These are phyloP conservation scores for Candida mesenterica DNA, from an alignment of 1,139 yeast species.

Conservation along the genomic window DNA sequence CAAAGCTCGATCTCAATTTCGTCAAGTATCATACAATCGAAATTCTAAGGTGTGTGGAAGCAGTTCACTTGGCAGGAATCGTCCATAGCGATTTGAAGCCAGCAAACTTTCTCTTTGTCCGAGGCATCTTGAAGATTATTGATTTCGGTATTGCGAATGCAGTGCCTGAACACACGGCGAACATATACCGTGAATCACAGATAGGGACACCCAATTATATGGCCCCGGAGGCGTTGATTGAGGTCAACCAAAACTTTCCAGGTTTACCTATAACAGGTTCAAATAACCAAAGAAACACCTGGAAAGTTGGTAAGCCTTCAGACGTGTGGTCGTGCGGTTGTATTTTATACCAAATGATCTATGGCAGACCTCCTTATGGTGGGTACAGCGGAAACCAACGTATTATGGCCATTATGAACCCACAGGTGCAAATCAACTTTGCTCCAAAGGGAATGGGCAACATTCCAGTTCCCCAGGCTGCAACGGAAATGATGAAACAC, in stretches of 20 bases:
- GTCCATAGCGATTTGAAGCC: conserved; percentile 96
- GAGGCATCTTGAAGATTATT: conserved; percentile 80
- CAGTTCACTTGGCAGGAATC: conserved; percentile 83
- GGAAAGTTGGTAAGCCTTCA: conserved; percentile 94
- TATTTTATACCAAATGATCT: conserved; percentile 91
- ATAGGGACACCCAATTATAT: conserved; percentile 96
- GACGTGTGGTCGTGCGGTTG: conserved; percentile 99
- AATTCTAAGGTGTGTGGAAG: conserved; percentile 77
- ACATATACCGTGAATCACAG: conserved; percentile 85
- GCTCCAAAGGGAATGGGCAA: conserved; percentile 64
- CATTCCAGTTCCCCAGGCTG: conserved; percentile 64
- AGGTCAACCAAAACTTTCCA: conserved; percentile 43
- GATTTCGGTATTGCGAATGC: conserved; percentile 97
- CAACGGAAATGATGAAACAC: conserved; percentile 67
- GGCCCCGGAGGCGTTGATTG: conserved; percentile 95
- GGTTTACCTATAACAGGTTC: conserved; percentile 17
- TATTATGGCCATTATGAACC: conserved; percentile 82
- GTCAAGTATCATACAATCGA: conserved; percentile 81
- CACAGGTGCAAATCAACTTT: conserved; percentile 72
- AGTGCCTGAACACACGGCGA: conserved; percentile 89
- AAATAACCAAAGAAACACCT: conserved; percentile 39
- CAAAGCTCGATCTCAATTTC: conserved; percentile 66
- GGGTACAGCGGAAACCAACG: conserved; percentile 76
- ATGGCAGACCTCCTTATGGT: conserved; percentile 91
- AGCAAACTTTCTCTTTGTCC: conserved; percentile 86